Base-by-base conservation (phyloP, 805 yeast genomes). In the Tanozyma kutaoensis region DNA sequence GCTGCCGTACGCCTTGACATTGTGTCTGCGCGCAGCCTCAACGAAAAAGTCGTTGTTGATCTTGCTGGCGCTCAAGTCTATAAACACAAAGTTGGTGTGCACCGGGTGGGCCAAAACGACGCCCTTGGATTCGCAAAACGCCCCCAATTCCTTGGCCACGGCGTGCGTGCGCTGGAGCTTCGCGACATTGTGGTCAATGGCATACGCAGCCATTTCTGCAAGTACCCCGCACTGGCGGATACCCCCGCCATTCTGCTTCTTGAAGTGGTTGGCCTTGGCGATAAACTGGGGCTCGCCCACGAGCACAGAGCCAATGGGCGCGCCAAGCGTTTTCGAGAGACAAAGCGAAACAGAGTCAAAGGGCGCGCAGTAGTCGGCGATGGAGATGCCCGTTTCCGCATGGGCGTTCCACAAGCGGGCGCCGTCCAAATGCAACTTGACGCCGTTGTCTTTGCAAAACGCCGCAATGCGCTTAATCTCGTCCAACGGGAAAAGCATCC, bases 401-500 rank as follows among this genome's bases (percentile, higher is more conserved):
- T 53, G 43, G 0, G 65, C 66, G 34, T 59, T 58, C 64, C 64
- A 58, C 27, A 59, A 44, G 24, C 65, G 42, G 3, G 65, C 66
- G 12, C 66, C 65, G 35, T 59, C 65, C 31, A 57, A 46, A 33
- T 59, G 66, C 17, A 59, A 37, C 23, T 42, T 50, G 11, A 59
- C 47, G 30, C 52, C 43, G 30, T 56, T 44, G 15, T 40, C 37
- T 27, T 39, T 42, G 33, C 62, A 52, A 32, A 55, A 59, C 14
- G 33, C 29, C 11, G 61, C 43, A 24, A 59, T 57, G 27, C 44
- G 46, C 27, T 39, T 34, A 30, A 59, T 55, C 36, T 59, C 65
- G 20, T 48, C 62, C 15, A 58, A 23, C 3, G 66, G 65, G 30
- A 46, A 46, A 12, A 58, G 30, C 44, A 57, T 55, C 3, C 66